Percentiles rank a stretch among this genome's conserved stretches.
These are phyloP conservation scores for Paspalum notatum DNA, from an alignment of 176 grass and related monocot genomes.

Conservation along the genomic window DNA sequence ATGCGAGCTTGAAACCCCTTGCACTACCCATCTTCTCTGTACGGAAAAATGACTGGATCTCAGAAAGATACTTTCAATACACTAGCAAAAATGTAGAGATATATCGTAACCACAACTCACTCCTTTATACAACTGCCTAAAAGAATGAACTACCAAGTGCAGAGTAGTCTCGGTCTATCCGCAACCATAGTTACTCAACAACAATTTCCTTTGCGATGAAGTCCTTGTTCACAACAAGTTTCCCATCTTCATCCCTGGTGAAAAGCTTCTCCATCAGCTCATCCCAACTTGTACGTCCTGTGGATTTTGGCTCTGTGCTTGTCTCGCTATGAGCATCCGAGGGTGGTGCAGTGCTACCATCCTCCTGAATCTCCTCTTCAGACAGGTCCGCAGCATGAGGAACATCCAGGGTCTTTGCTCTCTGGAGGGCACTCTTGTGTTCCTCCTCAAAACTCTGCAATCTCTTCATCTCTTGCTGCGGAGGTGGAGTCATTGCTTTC, in stretches of 20 bases:
- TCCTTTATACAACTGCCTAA: conserved; percentile 30
- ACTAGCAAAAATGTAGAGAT: background rate
- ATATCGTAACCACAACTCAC: conserved; percentile 6
- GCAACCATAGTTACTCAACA: conserved; percentile 24
- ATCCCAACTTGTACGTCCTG: conserved; percentile 78
- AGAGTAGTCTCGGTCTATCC: background rate
- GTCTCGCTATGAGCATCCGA: conserved; percentile 29
- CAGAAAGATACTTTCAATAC: background rate
- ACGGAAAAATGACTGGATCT: background rate
- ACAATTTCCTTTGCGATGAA: conserved; percentile 61
- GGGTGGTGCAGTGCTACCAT: background rate
- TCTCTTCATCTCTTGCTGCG: conserved; percentile 72
- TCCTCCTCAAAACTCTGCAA: conserved; percentile 73
- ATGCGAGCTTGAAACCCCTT: background rate
- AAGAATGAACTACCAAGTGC: conserved; percentile 25
- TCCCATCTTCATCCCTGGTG: conserved; percentile 65
- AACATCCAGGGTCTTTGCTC: conserved; percentile 67
- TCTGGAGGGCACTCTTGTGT: conserved; percentile 77
- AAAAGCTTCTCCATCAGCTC: conserved; percentile 78
- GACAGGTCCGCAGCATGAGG: conserved; percentile 59
- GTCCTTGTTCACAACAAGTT: conserved; percentile 78
- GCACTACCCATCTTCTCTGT: conserved; percentile 16
- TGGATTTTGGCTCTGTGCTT: conserved; percentile 30
- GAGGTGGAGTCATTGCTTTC: conserved; percentile 47
- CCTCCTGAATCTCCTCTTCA: conserved; percentile 47